Base-by-base conservation (phyloP, 768 basidiomycete species). In the Calocybe indica region DNA sequence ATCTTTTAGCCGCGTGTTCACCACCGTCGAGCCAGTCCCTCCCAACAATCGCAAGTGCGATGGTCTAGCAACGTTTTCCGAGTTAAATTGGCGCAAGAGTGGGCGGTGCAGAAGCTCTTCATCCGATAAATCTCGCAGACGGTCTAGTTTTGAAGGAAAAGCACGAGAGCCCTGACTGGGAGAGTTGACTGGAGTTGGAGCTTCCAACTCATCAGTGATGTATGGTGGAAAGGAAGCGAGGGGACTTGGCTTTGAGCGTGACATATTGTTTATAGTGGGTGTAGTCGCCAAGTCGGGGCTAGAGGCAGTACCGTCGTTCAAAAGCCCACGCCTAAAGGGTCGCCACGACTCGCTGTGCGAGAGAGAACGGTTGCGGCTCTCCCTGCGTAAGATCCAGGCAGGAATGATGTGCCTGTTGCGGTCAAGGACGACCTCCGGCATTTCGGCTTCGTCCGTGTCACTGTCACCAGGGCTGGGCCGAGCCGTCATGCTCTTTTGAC, bases 341-440 rank as follows among this genome's bases (percentile, higher is more conserved):
- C 60, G 56, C 37, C 69, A 45, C 45, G 64, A 55, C 46, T 62
- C 51, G 49, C 70, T 66, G 41, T 75, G 66, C 3, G 78, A 76
- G 31, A 70, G 58, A 11, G 80, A 77, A 28, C 74, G 72, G 58
- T 72, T 71, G 40, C 78, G 66, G 46, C 65, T 64, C 11, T 43
- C 35, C 11, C 70, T 73, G 31, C 74, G 74, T 39, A 96, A 73
- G 68, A 97, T 71, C 88, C 92, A 96, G 53, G 92, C 82, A 4
- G 96, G 95, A 41, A 99, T 83, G 50, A 99, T 96, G 65, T 99
- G 96, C n/a, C 88, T 78, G 62, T 99, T 80, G 52, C 82, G 83
- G 57, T 94, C 93, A 41, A 99, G 75, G 6, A 82, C 82, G 10
- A 99, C 96, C 65, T 98, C 95, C 1, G 96, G 96, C 58, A 97